Evolutionary conservation across 768 basidiomycete genomes (phyloP).

Genomic region (Lactarius indigo): DNA sequence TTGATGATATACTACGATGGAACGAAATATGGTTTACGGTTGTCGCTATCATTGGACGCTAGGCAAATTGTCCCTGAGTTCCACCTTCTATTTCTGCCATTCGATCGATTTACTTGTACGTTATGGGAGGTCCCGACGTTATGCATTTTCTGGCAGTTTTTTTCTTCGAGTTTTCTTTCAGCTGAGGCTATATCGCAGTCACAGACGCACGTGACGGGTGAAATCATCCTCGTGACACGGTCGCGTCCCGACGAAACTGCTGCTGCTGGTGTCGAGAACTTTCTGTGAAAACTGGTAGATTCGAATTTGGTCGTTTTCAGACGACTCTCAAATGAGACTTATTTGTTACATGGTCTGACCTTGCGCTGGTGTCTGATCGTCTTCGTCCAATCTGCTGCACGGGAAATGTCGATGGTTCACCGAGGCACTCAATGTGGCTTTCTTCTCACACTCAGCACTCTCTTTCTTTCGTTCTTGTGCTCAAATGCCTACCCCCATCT

Average conservation of each 20-base stretch:
- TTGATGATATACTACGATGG: constrained; percentile 14
- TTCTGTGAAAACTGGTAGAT: background rate
- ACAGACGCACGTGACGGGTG: background rate
- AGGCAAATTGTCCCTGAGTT: background rate
- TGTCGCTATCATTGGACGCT: background rate
- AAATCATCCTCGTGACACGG: background rate
- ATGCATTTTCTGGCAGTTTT: background rate
- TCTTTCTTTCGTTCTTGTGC: background rate
- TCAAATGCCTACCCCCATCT: background rate
- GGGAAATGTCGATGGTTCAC: background rate
- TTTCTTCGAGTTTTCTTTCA: background rate
- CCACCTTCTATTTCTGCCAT: background rate
- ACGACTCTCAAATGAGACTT: background rate
- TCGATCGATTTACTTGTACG: background rate
- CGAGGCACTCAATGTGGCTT: background rate
- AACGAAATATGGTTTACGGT: background rate
- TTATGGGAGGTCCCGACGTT: background rate
- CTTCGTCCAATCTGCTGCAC: background rate
- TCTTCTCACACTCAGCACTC: constrained; percentile 2
- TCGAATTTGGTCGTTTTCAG: background rate
- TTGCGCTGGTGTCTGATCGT: background rate
- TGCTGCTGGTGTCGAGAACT: no score
- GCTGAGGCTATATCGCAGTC: no score
- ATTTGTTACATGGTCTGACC: background rate
- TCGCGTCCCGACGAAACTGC: background rate